A percentile compares a stretch with the other conserved stretches of the same genome.
Conservation (phyloP, 2,329 filamentous ascomycete species). For the Periconia macrospinosa region DNA sequence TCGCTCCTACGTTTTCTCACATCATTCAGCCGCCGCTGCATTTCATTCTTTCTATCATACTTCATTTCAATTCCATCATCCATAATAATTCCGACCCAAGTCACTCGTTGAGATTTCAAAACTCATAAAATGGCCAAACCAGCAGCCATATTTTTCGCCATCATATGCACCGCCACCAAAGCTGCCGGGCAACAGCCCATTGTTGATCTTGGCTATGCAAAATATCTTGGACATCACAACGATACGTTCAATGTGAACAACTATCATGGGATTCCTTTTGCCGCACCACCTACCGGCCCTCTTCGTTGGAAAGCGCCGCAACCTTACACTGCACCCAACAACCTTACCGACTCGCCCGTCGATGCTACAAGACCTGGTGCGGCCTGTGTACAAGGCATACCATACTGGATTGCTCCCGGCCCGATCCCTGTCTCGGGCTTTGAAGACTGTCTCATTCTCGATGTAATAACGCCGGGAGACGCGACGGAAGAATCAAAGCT, state of each 20-base stretch:
- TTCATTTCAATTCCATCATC: not conserved
- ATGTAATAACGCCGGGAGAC: conserved; percentile 31
- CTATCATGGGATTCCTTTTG: conserved; percentile 29
- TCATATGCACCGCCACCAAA: not conserved
- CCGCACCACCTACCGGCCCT: conserved; percentile 27
- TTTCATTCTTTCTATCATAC: no score
- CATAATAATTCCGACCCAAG: not conserved
- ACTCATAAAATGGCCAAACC: not conserved
- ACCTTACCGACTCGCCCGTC: conserved; percentile 18
- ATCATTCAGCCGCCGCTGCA: no score
- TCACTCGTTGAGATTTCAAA: not conserved
- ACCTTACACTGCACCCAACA: conserved; percentile 25
- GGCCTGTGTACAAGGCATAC: conserved; percentile 29
- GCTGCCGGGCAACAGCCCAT: conserved; percentile 1
- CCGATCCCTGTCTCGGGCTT: conserved; percentile 3
- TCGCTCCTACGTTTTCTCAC: no score
- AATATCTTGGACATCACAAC: conserved; percentile 16
- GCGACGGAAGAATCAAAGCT: conserved; percentile 20
- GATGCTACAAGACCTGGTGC: conserved; percentile 27
- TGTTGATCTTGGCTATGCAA: conserved; percentile 13
- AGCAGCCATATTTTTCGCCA: not conserved
- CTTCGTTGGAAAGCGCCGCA: conserved; percentile 35
- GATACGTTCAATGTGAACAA: conserved; percentile 10
- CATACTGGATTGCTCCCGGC: conserved; percentile 12
- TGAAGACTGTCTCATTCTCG: conserved; percentile 40